A percentile compares a stretch with the other conserved stretches of the same genome.
phyloP scores from a whole-genome alignment of 805 yeast species.

The Myxozyma neotropica region DNA sequence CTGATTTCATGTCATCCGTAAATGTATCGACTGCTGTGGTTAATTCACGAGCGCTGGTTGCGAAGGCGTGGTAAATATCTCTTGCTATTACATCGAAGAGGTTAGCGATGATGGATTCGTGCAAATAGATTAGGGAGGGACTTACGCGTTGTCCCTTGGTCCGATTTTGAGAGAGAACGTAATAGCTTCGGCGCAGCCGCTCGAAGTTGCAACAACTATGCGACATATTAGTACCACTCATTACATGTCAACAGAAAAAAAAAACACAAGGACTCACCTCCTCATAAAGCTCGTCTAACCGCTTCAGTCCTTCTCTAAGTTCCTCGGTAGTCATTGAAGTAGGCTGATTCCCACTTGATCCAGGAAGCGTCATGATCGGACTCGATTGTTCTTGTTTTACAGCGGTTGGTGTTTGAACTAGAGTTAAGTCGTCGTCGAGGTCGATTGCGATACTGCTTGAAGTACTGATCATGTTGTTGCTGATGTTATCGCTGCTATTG shows the following conservation, averaged over 20 bases:
- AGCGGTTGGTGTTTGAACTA: neutral
- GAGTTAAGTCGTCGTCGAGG: slow-evolving; percentile 9
- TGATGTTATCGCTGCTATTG: neutral
- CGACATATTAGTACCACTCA: neutral
- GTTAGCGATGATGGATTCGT: neutral
- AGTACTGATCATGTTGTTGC: neutral
- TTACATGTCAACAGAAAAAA: neutral
- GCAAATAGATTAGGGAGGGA: too few species aligned
- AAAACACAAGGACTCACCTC: neutral
- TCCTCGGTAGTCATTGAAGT: neutral
- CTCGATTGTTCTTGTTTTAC: neutral
- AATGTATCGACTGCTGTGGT: slow-evolving; percentile 8
- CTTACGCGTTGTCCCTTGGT: neutral
- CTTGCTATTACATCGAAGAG: neutral
- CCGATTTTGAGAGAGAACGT: slow-evolving; percentile 5
- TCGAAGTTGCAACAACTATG: slow-evolving; percentile 10
- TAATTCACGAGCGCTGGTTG: slow-evolving; percentile 5
- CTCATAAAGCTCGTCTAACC: slow-evolving; percentile 10
- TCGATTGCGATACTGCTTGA: slow-evolving; percentile 7
- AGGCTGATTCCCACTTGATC: neutral
- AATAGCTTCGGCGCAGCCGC: slow-evolving; percentile 12
- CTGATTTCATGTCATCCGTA: neutral
- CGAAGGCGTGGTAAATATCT: slow-evolving; percentile 11
- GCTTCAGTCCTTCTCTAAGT: slow-evolving; percentile 2
- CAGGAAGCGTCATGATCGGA: neutral